A percentile compares a stretch with the other conserved stretches of the same genome.
Evolutionary conservation across 495 filamentous ascomycete species (phyloP).

Genomic region (Podospora fimiseda): DNA sequence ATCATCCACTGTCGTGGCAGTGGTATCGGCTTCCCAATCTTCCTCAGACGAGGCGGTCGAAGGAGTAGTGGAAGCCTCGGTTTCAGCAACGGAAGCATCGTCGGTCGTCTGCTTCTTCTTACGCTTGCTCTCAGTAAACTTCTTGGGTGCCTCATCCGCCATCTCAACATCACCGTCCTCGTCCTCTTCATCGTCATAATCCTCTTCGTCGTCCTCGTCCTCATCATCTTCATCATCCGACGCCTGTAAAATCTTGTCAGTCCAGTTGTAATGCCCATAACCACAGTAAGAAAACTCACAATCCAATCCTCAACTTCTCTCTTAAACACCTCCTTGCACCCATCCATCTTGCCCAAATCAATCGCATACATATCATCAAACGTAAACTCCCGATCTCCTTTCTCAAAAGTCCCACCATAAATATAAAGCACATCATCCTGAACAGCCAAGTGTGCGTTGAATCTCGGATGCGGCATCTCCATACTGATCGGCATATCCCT

Average conservation of each 20-base stretch:
- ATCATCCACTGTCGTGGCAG: conserved; percentile 44
- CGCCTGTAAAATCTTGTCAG: conserved; percentile 33
- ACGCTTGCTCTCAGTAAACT: conserved; percentile 37
- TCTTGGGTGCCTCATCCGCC: conserved; percentile 28
- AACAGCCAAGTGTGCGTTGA: conserved; percentile 83
- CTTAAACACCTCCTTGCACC: conserved; percentile 81
- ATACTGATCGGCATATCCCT: conserved; percentile 54
- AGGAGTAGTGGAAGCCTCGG: conserved; percentile 21
- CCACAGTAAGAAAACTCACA: conserved; percentile 33
- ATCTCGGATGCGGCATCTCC: conserved; percentile 79
- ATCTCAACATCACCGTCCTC: conserved; percentile 50
- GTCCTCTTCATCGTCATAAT: conserved; percentile 52
- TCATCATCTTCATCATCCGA: conserved; percentile 69
- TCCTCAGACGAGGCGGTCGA: conserved; percentile 29
- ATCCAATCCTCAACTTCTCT: conserved; percentile 80
- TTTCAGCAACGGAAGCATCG: conserved; percentile 30
- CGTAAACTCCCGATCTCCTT: conserved; percentile 86
- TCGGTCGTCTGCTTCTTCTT: conserved; percentile 41
- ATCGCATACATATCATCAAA: conserved; percentile 92
- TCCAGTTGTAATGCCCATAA: not conserved
- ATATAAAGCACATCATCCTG: conserved; percentile 90
- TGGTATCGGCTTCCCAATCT: conserved; percentile 43
- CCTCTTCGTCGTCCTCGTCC: conserved; percentile 58
- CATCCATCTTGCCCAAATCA: conserved; percentile 86
- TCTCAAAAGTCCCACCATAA: conserved; percentile 91